Conservation (phyloP, 306 rosid species). For the Hippophae rhamnoides region DNA sequence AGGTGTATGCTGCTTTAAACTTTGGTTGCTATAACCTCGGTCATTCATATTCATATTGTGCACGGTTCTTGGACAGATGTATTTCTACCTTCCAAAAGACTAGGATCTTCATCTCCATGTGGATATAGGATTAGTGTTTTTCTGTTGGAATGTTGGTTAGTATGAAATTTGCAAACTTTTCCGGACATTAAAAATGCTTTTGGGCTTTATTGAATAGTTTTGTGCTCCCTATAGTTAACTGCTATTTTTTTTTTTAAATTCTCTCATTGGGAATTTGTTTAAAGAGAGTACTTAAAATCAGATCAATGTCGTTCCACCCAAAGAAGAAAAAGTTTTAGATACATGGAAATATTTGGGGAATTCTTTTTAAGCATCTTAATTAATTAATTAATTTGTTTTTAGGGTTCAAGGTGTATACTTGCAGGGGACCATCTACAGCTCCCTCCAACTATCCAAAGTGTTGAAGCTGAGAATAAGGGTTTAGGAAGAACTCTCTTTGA, state of each 20-base stretch:
- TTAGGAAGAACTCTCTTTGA: slow-evolving; percentile 91
- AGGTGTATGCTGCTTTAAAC: neutral
- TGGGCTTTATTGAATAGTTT: neutral
- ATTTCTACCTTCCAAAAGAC: neutral
- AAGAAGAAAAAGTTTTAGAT: too few species aligned
- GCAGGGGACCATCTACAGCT: slow-evolving; percentile 99
- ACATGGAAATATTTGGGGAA: too few species aligned
- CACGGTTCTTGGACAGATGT: neutral
- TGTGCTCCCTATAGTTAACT: too few species aligned
- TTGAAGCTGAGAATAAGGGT: slow-evolving; percentile 97
- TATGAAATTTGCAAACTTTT: neutral
- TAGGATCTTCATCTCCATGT: neutral
- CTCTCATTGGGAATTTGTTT: too few species aligned
- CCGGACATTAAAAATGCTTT: slow-evolving; percentile 2
- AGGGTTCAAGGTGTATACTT: slow-evolving; percentile 98
- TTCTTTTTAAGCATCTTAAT: slow-evolving; percentile 21
- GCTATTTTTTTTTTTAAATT: too few species aligned
- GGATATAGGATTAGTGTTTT: neutral
- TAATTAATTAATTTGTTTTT: slow-evolving; percentile 28
- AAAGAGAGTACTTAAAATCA: too few species aligned
- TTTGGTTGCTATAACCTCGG: neutral
- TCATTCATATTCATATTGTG: slow-evolving; percentile 12
- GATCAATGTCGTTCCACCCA: too few species aligned
- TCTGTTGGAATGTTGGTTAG: slow-evolving; percentile 2
- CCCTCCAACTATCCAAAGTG: slow-evolving; percentile 98